Conservation (phyloP, 176 grass and related monocot genomes). For the Eleusine indica region DNA sequence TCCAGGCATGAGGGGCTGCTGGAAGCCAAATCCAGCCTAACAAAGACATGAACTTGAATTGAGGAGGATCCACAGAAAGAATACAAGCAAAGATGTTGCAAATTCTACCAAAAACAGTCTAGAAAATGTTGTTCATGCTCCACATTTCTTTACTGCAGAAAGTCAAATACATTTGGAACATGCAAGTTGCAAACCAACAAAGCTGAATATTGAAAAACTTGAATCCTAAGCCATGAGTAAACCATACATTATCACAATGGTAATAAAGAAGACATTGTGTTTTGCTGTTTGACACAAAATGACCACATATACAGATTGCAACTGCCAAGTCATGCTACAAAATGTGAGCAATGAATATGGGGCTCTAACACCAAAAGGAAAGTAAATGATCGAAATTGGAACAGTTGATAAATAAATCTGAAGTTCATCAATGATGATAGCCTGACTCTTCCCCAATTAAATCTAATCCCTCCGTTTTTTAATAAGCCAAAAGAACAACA, state of each 20-base stretch:
- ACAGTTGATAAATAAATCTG: no score
- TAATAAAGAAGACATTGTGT: neutral
- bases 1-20: constrained; percentile 83
- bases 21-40: constrained; percentile 92
- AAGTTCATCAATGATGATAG: neutral
- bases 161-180: neutral
- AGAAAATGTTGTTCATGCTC: neutral
- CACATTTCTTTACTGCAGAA: neutral
- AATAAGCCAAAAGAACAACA: no score
- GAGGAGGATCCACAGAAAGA: neutral
- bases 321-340: neutral
- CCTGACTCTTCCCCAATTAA: no score
- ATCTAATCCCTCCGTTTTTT: no score
- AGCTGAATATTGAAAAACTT: neutral
- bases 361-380: no score
- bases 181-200: neutral
- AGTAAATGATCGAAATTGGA: no score
- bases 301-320: neutral
- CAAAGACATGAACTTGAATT: neutral
- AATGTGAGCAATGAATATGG: neutral
- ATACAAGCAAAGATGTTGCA: neutral
- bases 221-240: neutral
- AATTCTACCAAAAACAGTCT: neutral
- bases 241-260: neutral
- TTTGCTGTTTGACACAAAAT: neutral